Percentiles rank a stretch among this genome's conserved stretches.
Evolutionary conservation across 768 basidiomycete genomes (phyloP).

Genomic region (Kondoa subrosea): DNA sequence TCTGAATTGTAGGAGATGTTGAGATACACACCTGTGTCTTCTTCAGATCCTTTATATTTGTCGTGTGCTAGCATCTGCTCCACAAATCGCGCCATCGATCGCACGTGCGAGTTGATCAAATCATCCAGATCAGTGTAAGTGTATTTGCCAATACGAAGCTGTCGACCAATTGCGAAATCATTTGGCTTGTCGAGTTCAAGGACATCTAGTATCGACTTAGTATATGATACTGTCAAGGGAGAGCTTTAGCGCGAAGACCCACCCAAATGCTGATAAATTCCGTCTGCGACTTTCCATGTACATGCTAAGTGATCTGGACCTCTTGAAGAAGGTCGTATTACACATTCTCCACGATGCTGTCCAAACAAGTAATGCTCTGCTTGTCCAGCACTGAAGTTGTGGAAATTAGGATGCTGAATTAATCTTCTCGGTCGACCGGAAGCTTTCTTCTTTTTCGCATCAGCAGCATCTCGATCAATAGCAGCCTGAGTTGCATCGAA

Average conservation of each 20-base stretch:
- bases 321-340: constrained; percentile 89
- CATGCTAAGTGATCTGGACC: constrained; percentile 84
- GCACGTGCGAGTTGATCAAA: constrained; percentile 86
- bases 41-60: constrained; percentile 77
- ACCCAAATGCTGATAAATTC: constrained; percentile 92
- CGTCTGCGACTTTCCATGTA: constrained; percentile 97
- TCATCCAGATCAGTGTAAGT: constrained; percentile 88
- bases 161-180: constrained; percentile 32
- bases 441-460: constrained; percentile 49
- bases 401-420: constrained; percentile 96
- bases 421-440: constrained; percentile 62
- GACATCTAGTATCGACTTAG: constrained; percentile 29
- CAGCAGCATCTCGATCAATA: constrained; percentile 19
- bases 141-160: constrained; percentile 39
- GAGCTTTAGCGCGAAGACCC: constrained; percentile 27
- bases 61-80: constrained; percentile 91
- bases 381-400: constrained; percentile 74
- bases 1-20: neutral
- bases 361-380: constrained; percentile 78
- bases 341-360: constrained; percentile 85
- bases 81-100: constrained; percentile 77
- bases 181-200: constrained; percentile 36
- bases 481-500: constrained; percentile 27
- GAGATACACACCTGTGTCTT: constrained; percentile 61
- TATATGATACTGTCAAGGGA: neutral